Conservation (phyloP, 1,284 basidiomycete genomes). For the Hymenochaete sp. region DNA sequence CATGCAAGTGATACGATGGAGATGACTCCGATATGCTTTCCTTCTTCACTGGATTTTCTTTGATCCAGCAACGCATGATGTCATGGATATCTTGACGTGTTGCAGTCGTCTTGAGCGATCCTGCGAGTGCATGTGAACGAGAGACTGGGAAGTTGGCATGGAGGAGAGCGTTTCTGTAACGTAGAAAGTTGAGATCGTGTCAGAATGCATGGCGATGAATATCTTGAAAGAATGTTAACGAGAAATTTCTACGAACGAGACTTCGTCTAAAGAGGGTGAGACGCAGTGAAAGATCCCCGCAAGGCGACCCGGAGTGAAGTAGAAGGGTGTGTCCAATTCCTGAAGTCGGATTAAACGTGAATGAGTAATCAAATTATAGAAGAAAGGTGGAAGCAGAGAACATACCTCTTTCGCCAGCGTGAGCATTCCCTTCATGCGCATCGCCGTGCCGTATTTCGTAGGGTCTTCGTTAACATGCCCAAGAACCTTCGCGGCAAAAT, state of each 20-base stretch:
- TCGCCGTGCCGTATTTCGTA: constrained; percentile 66
- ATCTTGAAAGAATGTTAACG: background rate
- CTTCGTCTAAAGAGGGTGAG: constrained; percentile 66
- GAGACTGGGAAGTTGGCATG: constrained; percentile 82
- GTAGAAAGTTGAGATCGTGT: constrained; percentile 3
- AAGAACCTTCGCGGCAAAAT: constrained; percentile 73
- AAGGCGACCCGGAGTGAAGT: constrained; percentile 83
- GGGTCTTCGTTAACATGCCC: constrained; percentile 58
- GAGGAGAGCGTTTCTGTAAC: constrained; percentile 71
- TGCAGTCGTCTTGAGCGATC: constrained; percentile 88
- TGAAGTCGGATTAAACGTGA: constrained; percentile 25
- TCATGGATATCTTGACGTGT: constrained; percentile 70
- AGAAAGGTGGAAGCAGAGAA: constrained; percentile 8
- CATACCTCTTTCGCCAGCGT: constrained; percentile 79
- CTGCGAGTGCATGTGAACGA: constrained; percentile 82
- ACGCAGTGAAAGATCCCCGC: constrained; percentile 77
- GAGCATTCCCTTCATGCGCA: constrained; percentile 94
- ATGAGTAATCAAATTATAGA: constrained; percentile 1
- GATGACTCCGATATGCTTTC: constrained; percentile 69
- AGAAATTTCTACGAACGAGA: constrained; percentile 48
- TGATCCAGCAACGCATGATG: constrained; percentile 77
- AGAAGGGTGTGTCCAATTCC: constrained; percentile 81
- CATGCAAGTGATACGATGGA: constrained; percentile 56
- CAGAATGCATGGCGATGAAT: background rate
- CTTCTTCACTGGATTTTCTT: constrained; percentile 74